phyloP scores from a whole-genome alignment of 352 stramenopile genomes.

The Thraustotheca clavata region DNA sequence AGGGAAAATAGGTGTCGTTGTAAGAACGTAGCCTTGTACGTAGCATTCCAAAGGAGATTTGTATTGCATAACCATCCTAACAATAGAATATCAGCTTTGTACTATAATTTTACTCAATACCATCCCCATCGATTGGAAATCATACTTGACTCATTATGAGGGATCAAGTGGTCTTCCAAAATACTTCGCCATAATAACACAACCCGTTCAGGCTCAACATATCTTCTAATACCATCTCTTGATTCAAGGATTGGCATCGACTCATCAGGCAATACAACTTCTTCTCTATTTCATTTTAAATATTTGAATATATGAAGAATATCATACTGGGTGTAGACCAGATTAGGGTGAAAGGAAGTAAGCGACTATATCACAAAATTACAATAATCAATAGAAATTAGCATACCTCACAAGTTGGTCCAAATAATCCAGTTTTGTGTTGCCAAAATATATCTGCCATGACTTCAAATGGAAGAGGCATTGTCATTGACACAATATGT shows the following conservation, averaged over 20 bases:
- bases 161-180: background rate
- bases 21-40: background rate
- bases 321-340: background rate
- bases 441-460: background rate
- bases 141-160: background rate
- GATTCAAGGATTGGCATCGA: background rate
- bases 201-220: background rate
- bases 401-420: background rate
- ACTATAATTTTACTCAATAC: background rate
- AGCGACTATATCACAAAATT: background rate
- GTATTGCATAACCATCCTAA: background rate
- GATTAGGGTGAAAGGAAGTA: background rate
- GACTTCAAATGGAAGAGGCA: background rate
- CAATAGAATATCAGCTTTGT: background rate
- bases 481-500: background rate
- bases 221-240: background rate
- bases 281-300: background rate
- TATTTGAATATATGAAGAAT: background rate
- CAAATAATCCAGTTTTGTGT: background rate
- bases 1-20: background rate
- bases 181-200: background rate
- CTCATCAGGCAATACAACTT: background rate
- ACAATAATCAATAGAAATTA: background rate
- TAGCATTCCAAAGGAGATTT: background rate
- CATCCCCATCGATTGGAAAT: slow-evolving; percentile 1